Evolutionary conservation across 2,329 filamentous ascomycete species (phyloP).

Genomic region (Cladosporium sp.): DNA sequence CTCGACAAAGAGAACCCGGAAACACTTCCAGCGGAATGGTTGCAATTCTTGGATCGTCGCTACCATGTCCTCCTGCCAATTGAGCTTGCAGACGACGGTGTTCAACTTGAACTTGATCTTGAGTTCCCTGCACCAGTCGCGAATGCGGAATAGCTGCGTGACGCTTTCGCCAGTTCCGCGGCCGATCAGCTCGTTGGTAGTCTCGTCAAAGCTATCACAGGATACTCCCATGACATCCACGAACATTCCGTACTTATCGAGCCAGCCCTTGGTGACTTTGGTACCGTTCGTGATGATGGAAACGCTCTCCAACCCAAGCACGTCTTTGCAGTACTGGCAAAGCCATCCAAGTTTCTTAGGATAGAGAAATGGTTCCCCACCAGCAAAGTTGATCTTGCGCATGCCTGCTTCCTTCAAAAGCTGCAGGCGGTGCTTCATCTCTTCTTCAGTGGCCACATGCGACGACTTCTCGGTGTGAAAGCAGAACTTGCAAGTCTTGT

Average conservation of each 20-base stretch:
- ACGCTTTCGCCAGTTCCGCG: slow-evolving; percentile 53
- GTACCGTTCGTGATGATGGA: slow-evolving; percentile 58
- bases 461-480: slow-evolving; percentile 57
- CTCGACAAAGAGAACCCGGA: slow-evolving; percentile 55
- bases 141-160: slow-evolving; percentile 45
- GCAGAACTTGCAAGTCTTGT: slow-evolving; percentile 55
- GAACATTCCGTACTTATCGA: slow-evolving; percentile 45
- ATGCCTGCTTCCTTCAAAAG: slow-evolving; percentile 54
- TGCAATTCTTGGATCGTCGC: slow-evolving; percentile 39
- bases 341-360: slow-evolving; percentile 46
- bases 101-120: slow-evolving; percentile 60
- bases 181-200: slow-evolving; percentile 54
- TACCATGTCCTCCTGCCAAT: slow-evolving; percentile 49
- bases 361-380: slow-evolving; percentile 58
- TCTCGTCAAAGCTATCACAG: slow-evolving; percentile 56
- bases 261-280: slow-evolving; percentile 46
- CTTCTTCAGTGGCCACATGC: slow-evolving; percentile 42
- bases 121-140: slow-evolving; percentile 48
- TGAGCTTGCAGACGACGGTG: slow-evolving; percentile 53
- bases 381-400: slow-evolving; percentile 58
- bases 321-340: slow-evolving; percentile 50
- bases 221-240: slow-evolving; percentile 58
- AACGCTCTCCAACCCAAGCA: slow-evolving; percentile 52
- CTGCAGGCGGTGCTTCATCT: slow-evolving; percentile 48
- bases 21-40: slow-evolving; percentile 58